These are phyloP conservation scores for Metarhizium guizhouense DNA, from an alignment of 2,329 filamentous ascomycete genomes.

Conservation along the genomic window DNA sequence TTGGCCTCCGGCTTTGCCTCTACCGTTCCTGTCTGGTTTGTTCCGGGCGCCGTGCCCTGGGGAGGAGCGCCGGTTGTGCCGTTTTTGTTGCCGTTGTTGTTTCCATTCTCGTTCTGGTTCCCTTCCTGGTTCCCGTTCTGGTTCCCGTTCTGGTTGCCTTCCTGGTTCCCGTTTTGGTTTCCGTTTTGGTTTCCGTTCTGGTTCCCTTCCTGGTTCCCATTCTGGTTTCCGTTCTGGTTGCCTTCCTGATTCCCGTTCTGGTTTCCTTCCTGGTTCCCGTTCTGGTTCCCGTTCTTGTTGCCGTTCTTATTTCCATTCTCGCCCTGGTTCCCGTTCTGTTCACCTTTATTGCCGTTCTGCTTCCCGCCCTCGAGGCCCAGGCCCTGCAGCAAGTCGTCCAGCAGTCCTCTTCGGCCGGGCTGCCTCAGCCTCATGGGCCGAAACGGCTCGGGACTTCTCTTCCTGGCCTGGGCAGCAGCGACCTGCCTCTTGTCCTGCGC, in stretches of 20 bases:
- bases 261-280: neutral
- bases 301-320: constrained; percentile 34
- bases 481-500: constrained; percentile 9
- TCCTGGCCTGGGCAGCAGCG: neutral
- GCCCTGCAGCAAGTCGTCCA: neutral
- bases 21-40: neutral
- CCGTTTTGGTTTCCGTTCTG: neutral
- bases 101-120: too few species aligned
- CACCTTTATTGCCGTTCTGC: neutral
- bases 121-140: neutral
- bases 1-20: constrained; percentile 3
- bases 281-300: neutral
- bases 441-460: neutral
- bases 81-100: neutral
- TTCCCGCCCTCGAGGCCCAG: neutral
- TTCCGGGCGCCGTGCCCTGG: neutral
- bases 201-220: neutral
- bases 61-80: neutral
- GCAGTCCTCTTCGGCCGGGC: neutral
- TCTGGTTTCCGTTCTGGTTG: neutral
- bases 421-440: neutral
- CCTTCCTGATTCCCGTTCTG: constrained; percentile 19
- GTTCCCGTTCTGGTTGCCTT: too few species aligned
- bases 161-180: neutral
- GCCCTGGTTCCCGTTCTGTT: neutral